Percentiles rank a stretch among this genome's conserved stretches.
Conservation (phyloP, 140 eudicot genomes). For the Oenanthe javanica region DNA sequence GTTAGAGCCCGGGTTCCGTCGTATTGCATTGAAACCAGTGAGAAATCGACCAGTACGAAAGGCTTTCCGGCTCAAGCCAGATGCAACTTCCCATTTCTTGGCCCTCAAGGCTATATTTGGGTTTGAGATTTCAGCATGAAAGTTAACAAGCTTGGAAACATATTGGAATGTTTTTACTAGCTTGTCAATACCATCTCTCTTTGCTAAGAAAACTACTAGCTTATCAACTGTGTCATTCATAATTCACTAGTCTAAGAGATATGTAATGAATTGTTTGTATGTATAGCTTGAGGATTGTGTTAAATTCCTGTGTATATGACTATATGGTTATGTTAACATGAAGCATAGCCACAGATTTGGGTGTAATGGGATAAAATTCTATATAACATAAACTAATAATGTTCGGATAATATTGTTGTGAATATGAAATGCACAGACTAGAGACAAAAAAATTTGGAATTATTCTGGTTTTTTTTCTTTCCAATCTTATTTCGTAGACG, state of each 20-base stretch:
- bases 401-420: slow-evolving; percentile 41
- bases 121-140: slow-evolving; percentile 43
- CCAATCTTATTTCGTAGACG: no score
- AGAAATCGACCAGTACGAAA: slow-evolving; percentile 83
- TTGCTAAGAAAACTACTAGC: slow-evolving; percentile 85
- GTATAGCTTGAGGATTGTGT: slow-evolving; percentile 14
- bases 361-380: slow-evolving; percentile 37
- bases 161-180: slow-evolving; percentile 96
- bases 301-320: background rate
- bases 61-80: slow-evolving; percentile 96
- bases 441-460: background rate
- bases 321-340: background rate
- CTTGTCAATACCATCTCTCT: slow-evolving; percentile 94
- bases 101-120: slow-evolving; percentile 56
- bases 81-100: slow-evolving; percentile 88
- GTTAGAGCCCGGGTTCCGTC: slow-evolving; percentile 64
- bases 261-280: background rate
- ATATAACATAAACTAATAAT: background rate
- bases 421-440: background rate
- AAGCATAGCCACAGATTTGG: slow-evolving; percentile 51
- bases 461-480: no score
- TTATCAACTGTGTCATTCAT: slow-evolving; percentile 94
- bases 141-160: slow-evolving; percentile 80
- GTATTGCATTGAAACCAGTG: slow-evolving; percentile 76
- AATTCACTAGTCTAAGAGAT: slow-evolving; percentile 14